Conservation (phyloP, 306 rosid species). For the Castanospermum australe region DNA sequence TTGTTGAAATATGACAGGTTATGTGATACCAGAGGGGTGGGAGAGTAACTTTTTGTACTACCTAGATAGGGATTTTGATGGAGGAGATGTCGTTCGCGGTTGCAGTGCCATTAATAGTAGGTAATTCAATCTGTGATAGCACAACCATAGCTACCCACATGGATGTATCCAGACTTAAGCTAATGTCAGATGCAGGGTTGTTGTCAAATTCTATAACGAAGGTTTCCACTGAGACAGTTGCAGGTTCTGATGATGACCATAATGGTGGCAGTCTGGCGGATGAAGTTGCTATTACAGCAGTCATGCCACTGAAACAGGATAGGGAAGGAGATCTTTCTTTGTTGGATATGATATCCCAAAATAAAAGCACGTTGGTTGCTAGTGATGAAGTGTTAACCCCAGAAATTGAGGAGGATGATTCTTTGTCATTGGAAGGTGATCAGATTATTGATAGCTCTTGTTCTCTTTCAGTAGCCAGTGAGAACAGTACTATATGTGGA, state of each 20-base stretch:
- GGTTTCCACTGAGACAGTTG: slow-evolving; percentile 45
- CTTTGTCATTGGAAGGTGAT: slow-evolving; percentile 69
- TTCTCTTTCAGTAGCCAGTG: slow-evolving; percentile 71
- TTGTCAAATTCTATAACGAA: slow-evolving; percentile 54
- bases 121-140: slow-evolving; percentile 76
- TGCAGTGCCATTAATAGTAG: slow-evolving; percentile 71
- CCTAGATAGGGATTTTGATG: slow-evolving; percentile 69
- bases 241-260: slow-evolving; percentile 47
- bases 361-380: slow-evolving; percentile 38
- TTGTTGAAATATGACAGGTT: slow-evolving; percentile 71
- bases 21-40: slow-evolving; percentile 56
- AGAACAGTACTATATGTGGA: slow-evolving; percentile 68
- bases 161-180: slow-evolving; percentile 68
- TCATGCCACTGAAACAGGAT: slow-evolving; percentile 38
- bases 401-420: slow-evolving; percentile 77
- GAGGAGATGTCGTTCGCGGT: slow-evolving; percentile 74
- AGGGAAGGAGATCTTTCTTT: slow-evolving; percentile 31
- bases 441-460: slow-evolving; percentile 64
- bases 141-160: slow-evolving; percentile 53
- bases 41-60: slow-evolving; percentile 54
- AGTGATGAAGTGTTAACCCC: slow-evolving; percentile 34
- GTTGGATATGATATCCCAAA: slow-evolving; percentile 53
- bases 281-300: slow-evolving; percentile 36
- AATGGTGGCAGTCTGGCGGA: slow-evolving; percentile 43
- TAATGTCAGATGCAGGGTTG: slow-evolving; percentile 66